Conservation (phyloP, 2,329 filamentous ascomycete genomes). For the Alternaria panax region DNA sequence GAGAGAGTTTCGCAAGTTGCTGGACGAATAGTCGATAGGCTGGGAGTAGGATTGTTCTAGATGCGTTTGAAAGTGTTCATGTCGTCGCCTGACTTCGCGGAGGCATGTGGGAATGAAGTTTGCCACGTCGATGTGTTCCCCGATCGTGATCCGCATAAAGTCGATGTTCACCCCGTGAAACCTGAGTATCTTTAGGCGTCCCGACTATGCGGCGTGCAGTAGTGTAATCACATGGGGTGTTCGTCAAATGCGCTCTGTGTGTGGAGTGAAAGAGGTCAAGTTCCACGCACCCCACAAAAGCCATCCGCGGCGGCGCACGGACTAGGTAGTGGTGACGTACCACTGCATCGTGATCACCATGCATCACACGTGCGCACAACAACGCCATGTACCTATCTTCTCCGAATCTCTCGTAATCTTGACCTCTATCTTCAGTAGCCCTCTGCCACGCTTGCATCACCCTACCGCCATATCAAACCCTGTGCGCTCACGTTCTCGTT, state of each 20-base stretch:
- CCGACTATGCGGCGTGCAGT: not conserved
- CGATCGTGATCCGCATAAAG: not conserved
- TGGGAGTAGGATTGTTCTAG: no score
- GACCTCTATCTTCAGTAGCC: not conserved
- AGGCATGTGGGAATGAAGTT: not conserved
- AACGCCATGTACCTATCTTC: not conserved
- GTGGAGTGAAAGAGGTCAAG: conserved; percentile 1
- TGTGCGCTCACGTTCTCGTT: not conserved
- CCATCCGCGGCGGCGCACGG: conserved; percentile 5
- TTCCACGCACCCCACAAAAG: conserved; percentile 13
- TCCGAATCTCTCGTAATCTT: accelerated
- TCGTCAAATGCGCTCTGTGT: not conserved
- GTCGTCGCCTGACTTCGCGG: not conserved
- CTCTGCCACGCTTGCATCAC: not conserved
- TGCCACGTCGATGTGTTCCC: not conserved
- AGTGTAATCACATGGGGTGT: no score
- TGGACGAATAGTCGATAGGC: no score
- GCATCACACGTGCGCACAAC: not conserved
- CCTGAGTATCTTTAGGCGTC: not conserved
- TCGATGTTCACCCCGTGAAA: no score
- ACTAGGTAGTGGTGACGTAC: conserved; percentile 8
- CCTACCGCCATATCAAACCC: not conserved
- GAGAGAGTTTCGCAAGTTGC: no score
- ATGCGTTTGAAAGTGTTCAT: not conserved
- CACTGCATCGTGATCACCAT: conserved; percentile 2